Evolutionary conservation across 306 rosid genomes (phyloP), one percentile per base, ranked within the genome.

Genomic region (Prunus armeniaca): DNA sequence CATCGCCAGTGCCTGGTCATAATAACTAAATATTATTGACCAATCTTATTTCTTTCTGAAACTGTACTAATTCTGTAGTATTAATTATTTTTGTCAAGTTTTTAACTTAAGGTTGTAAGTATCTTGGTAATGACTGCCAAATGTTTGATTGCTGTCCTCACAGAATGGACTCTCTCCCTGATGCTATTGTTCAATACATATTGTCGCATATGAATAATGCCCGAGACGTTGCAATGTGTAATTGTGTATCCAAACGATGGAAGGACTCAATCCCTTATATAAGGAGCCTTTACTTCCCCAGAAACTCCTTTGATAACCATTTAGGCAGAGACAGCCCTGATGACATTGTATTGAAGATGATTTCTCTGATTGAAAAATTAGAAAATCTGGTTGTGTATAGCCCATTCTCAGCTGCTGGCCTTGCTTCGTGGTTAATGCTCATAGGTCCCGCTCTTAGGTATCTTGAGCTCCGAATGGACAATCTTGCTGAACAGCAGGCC

Each of bases 391-490:
- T 92, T 67, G 96, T 96, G 18, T 92, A 89, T 60, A 75, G 93
- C 74, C 93, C 98, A 15, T 96, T 96, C 76, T 73, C 99, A 1
- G 61, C 89, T 80, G 74, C 84, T 28, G 97, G 99, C 52, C 99
- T 96, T 77, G 85, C 86, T 25, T 92, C 96, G 2, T 96, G 99
- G 99, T 83, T 96, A 20, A 76, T 88, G 4, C 52, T 77, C 24
- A 82, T 78, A 4, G 96, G 93, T 24, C 76, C 63, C 3, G 78
- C 97, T 7, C 97, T 96, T 43, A 77, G 69, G 32, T 86, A 81
- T 70, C 97, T 96, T 1, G 98, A 96, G 85, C 93, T 92, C 20
- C 91, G 99, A 54, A 86, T 92, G 96, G 99, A 96, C 78, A 96
- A 87, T 76, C 87, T 89, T 70, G 71, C 76, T 67, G 85, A 87